Base-by-base conservation (phyloP, 768 basidiomycete species). In the Strobilomyces dryophilus region DNA sequence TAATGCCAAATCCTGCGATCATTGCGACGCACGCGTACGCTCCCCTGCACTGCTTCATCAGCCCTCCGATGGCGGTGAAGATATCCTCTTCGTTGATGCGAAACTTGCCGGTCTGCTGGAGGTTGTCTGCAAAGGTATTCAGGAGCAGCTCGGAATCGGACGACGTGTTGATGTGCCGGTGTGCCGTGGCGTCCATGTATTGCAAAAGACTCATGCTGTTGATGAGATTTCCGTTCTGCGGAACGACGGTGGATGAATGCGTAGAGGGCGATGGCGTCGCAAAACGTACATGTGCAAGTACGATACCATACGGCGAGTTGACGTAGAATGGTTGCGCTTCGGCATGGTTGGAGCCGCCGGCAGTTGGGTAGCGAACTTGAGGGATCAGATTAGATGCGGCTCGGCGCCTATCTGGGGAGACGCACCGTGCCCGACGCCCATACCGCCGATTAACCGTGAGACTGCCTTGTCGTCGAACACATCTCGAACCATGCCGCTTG, bases 301-400 rank as follows among this genome's bases (percentile, higher is more conserved):
- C 92, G 65, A 99, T 95, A 47, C 97, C 97, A 69, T 98, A 99
- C 4, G 97, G 97, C n/a, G 94, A 95, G 75, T 99, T 99, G 62
- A 99, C 97, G 68, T 99, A 99, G 79, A 99, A 99, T 1, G 97
- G 97, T 67, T 99, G 97, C 8, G 97, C 95, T 69, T 99, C 97
- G 11, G 95, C 87, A 60, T 97, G 90, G 53, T 94, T 90, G 53
- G 93, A 97, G 66, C 92, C 93, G 46, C 97, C 97, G 49, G 97
- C 97, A 55, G 97, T 98, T 10, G 97, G 97, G 73, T 99, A 98
- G 53, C 97, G 85, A 50, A 95, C 97, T 98, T 8, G 60, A 24
- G 20, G 56, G 45, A 31, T 24, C 34, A 34, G 49, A 59, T 62
- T 32, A 54, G 46, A 50, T 24, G 39, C 14, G 47, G 55, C 52